Evolutionary conservation across 169 alveolate genomes (phyloP).

Genomic region (Cryptosporidium sp.): DNA sequence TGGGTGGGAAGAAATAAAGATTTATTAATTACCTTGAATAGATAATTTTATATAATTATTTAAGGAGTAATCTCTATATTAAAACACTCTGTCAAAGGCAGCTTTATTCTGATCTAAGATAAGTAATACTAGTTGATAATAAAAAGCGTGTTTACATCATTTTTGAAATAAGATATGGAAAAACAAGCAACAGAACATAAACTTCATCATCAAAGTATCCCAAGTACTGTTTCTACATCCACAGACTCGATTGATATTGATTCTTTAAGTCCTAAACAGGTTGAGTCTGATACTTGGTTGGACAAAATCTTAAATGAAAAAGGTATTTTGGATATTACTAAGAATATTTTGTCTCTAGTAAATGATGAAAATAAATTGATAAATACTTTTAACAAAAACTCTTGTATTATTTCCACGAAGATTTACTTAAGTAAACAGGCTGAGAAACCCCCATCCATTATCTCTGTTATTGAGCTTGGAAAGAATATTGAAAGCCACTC

Average conservation of each 20-base stretch:
- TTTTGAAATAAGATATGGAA: constrained; percentile 8
- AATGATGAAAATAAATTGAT: constrained; percentile 16
- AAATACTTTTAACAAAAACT: constrained; percentile 11
- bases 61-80: not conserved
- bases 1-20: not conserved
- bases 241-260: constrained; percentile 56
- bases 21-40: not conserved
- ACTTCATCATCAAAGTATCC: constrained; percentile 13
- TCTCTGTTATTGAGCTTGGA: constrained; percentile 32
- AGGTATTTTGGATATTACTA: constrained; percentile 19
- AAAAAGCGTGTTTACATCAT: not conserved
- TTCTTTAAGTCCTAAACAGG: not conserved
- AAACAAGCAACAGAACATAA: not conserved
- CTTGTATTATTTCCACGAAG: constrained; percentile 26
- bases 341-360: not conserved
- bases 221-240: constrained; percentile 44
- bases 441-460: constrained; percentile 1
- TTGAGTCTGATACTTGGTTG: constrained; percentile 11
- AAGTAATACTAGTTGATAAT: not conserved
- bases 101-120: not conserved
- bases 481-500: constrained; percentile 69
- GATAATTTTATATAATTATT: not conserved
- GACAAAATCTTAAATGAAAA: not conserved
- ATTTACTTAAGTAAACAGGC: constrained; percentile 14
- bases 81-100: not conserved